Evolutionary conservation across 1,139 yeast species (phyloP).

Genomic region (Pichia sp.): DNA sequence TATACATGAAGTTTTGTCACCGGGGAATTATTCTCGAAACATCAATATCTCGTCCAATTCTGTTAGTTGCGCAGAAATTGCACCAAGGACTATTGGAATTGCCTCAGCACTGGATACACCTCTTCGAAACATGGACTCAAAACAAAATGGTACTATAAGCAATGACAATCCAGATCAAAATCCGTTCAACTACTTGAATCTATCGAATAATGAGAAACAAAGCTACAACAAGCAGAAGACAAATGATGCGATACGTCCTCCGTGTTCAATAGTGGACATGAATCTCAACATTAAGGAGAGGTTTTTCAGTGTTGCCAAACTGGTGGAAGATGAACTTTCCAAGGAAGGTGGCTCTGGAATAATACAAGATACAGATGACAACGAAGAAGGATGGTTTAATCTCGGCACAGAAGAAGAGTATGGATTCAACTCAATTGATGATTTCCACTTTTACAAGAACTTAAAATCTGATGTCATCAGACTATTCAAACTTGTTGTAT

Average conservation of each 20-base stretch:
- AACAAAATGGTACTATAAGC: neutral
- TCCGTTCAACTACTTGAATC: neutral
- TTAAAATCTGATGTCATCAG: constrained; percentile 24
- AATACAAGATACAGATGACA: constrained; percentile 12
- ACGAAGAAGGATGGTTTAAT: constrained; percentile 23
- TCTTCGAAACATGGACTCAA: neutral
- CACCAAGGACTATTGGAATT: constrained; percentile 35
- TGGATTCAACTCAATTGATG: constrained; percentile 20
- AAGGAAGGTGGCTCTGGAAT: constrained; percentile 9
- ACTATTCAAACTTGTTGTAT: constrained; percentile 16
- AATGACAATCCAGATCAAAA: neutral
- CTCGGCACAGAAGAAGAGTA: constrained; percentile 21
- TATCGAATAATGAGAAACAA: constrained; percentile 1
- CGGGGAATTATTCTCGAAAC: neutral
- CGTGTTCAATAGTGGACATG: neutral
- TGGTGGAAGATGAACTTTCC: constrained; percentile 16
- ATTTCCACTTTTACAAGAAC: constrained; percentile 26
- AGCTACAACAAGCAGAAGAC: neutral
- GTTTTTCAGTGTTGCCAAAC: constrained; percentile 8
- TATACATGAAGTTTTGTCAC: neutral
- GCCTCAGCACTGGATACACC: constrained; percentile 10
- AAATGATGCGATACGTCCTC: neutral
- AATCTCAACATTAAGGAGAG: constrained; percentile 8
- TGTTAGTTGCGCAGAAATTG: constrained; percentile 32
- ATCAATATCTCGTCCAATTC: constrained; percentile 5